phyloP scores from a whole-genome alignment of 768 basidiomycete species.

The Stropharia rugosoannulata region DNA sequence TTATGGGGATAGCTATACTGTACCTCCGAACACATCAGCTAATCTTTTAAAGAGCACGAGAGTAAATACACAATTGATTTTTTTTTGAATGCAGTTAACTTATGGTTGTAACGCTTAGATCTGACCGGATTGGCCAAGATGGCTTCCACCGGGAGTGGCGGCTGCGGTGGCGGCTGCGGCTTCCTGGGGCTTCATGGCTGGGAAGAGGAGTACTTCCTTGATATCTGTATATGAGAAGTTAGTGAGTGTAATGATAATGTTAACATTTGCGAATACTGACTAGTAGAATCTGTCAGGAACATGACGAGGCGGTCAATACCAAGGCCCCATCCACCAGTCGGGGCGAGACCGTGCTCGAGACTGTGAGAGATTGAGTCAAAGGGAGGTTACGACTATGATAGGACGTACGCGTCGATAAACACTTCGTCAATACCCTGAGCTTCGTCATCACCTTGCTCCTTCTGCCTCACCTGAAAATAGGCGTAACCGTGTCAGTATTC shows the following conservation, averaged over 20 bases:
- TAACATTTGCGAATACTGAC: slow-evolving; percentile 41
- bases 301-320: slow-evolving; percentile 96
- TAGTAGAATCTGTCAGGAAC: slow-evolving; percentile 97
- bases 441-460: slow-evolving; percentile 97
- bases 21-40: too few relatives aligned
- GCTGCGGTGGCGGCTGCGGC: slow-evolving; percentile 24
- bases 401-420: slow-evolving; percentile 68
- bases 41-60: too few relatives aligned
- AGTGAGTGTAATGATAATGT: neutral
- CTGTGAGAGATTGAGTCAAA: slow-evolving; percentile 35
- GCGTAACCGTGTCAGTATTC: neutral
- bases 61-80: neutral
- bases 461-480: slow-evolving; percentile 66
- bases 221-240: slow-evolving; percentile 54
- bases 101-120: slow-evolving; percentile 12
- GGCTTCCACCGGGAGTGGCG: slow-evolving; percentile 13
- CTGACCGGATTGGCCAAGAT: slow-evolving; percentile 31
- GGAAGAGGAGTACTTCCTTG: slow-evolving; percentile 96
- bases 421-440: slow-evolving; percentile 95
- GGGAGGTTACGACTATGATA: neutral
- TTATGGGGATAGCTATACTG: too few relatives aligned
- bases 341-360: slow-evolving; percentile 95
- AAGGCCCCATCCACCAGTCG: slow-evolving; percentile 96
- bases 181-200: slow-evolving; percentile 91
- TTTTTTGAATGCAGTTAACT: neutral